Evolutionary conservation across 2,329 filamentous ascomycete genomes (phyloP).

Genomic region (Aspergillus clavatus): DNA sequence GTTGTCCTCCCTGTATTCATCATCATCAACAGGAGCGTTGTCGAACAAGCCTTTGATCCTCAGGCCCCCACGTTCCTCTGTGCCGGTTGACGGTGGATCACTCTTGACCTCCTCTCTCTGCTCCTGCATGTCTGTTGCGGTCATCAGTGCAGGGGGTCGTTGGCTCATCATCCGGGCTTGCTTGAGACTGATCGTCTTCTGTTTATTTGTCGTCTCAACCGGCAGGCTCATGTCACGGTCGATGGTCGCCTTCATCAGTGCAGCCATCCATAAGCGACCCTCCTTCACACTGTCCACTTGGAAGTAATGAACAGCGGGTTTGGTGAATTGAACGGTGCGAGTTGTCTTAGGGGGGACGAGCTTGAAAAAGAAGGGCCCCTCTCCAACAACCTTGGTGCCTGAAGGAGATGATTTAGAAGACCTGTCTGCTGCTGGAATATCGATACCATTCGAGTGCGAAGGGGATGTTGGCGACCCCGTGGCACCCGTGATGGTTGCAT

Average conservation of each 20-base stretch:
- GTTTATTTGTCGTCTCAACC: slow-evolving; percentile 88
- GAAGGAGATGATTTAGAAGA: slow-evolving; percentile 27
- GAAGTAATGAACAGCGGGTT: slow-evolving; percentile 96
- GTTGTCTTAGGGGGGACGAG: slow-evolving; percentile 86
- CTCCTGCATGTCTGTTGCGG: slow-evolving; percentile 30
- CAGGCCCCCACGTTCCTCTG: slow-evolving; percentile 28
- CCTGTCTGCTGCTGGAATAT: slow-evolving; percentile 32
- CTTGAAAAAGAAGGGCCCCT: slow-evolving; percentile 95
- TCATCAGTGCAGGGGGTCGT: slow-evolving; percentile 83
- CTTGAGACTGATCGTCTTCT: slow-evolving; percentile 88
- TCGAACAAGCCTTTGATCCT: slow-evolving; percentile 33
- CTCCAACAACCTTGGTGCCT: slow-evolving; percentile 42
- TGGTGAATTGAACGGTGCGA: slow-evolving; percentile 92
- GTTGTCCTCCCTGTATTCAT: slow-evolving; percentile 6
- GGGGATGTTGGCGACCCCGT: slow-evolving; percentile 61
- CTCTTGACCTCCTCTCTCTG: slow-evolving; percentile 24
- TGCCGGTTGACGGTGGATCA: slow-evolving; percentile 2
- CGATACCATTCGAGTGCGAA: slow-evolving; percentile 35
- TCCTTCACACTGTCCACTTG: slow-evolving; percentile 86
- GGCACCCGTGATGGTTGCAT: slow-evolving; percentile 88
- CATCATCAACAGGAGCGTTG: slow-evolving; percentile 15
- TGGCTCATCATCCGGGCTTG: slow-evolving; percentile 86
- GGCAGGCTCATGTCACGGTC: slow-evolving; percentile 75
- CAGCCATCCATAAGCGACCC: slow-evolving; percentile 95
- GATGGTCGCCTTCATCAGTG: slow-evolving; percentile 97